phyloP scores from a whole-genome alignment of 345 rosid species.

The Carallia brachiata region DNA sequence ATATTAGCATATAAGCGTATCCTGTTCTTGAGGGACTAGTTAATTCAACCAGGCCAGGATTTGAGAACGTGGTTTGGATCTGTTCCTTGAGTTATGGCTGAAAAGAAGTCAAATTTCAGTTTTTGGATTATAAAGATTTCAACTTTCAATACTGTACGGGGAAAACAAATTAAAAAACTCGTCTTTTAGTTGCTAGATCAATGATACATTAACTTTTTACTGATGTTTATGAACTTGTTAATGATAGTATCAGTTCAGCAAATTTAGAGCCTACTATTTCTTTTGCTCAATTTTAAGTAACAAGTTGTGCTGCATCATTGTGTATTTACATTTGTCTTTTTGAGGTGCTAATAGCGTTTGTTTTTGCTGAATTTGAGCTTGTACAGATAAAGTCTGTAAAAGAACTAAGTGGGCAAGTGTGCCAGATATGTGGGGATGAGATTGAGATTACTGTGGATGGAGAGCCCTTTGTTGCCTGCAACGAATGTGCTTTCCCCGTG shows the following conservation, averaged over 20 bases:
- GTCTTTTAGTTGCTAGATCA: not conserved
- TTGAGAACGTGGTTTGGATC: not conserved
- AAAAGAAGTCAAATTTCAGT: not conserved
- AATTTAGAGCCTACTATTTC: not conserved
- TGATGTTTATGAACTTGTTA: not conserved
- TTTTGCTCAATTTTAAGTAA: not conserved
- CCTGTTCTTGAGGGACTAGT: not conserved
- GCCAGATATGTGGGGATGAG: constrained; percentile 91
- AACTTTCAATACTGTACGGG: not conserved
- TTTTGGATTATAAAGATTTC: not conserved
- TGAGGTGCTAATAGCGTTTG: constrained; percentile 18
- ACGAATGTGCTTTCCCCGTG: constrained; percentile 99
- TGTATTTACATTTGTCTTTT: not conserved
- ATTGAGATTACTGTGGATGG: constrained; percentile 66
- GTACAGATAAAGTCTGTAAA: constrained; percentile 79
- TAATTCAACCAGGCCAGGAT: not conserved
- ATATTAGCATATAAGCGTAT: not conserved
- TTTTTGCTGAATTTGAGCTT: constrained; percentile 9
- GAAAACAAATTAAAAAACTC: not conserved
- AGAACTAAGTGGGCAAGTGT: constrained; percentile 85
- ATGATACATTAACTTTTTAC: not conserved
- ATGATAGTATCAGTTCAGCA: not conserved
- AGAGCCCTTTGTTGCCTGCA: constrained; percentile 93
- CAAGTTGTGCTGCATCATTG: not conserved
- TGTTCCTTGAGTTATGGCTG: not conserved